Evolutionary conservation across 257 asterid species (phyloP).

Genomic region (Nicotiana otophora): DNA sequence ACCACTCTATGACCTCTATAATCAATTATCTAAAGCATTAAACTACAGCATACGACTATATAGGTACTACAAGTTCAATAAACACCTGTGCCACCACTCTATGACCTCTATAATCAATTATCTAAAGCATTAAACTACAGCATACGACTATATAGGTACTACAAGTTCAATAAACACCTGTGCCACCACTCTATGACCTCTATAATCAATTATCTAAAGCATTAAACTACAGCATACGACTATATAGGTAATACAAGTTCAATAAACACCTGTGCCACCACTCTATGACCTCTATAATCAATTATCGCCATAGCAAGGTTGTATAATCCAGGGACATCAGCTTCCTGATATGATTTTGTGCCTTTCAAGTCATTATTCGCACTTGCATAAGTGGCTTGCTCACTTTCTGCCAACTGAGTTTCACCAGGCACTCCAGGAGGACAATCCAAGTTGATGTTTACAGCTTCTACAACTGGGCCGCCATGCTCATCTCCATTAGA

Average conservation of each 20-base stretch:
- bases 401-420: conserved; percentile 81
- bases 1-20: conserved; percentile 96
- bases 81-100: conserved; percentile 96
- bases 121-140: conserved; percentile 10
- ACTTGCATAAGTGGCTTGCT: conserved; percentile 97
- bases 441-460: conserved; percentile 29
- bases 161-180: conserved; percentile 50
- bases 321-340: conserved; percentile 83
- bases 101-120: conserved; percentile 95
- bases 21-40: conserved; percentile 62
- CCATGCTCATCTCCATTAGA: conserved; percentile 30
- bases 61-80: conserved; percentile 6
- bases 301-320: conserved; percentile 95
- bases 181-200: conserved; percentile 97
- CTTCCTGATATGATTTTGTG: conserved; percentile 97
- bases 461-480: conserved; percentile 27
- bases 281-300: conserved; percentile 97
- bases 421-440: conserved; percentile 53
- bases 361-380: conserved; percentile 97
- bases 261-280: conserved; percentile 81
- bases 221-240: not conserved
- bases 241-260: conserved; percentile 5
- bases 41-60: not conserved
- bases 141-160: not conserved
- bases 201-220: conserved; percentile 50